Percentiles rank a stretch among this genome's conserved stretches.
These are phyloP conservation scores for Diaporthe batatas DNA, from an alignment of 2,329 filamentous ascomycete genomes.

Conservation along the genomic window DNA sequence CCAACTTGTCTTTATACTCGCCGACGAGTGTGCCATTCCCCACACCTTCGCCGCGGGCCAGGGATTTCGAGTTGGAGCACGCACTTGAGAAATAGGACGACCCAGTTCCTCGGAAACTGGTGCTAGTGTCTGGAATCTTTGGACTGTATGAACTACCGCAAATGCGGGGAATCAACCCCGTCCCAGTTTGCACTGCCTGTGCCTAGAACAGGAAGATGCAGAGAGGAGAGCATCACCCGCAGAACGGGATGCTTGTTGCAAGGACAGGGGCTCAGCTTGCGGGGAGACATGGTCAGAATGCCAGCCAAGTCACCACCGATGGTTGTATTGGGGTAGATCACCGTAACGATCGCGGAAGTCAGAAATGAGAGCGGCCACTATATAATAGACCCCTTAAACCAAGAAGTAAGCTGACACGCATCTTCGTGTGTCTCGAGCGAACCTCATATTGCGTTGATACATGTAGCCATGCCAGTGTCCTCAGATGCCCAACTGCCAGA, in stretches of 20 bases:
- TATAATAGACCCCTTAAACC: background rate
- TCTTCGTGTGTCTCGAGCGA: conserved; percentile 48
- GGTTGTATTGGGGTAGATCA: conserved; percentile 16
- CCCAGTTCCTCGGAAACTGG: background rate
- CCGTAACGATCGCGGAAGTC: conserved; percentile 12
- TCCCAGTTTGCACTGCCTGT: background rate
- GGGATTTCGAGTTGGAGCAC: background rate
- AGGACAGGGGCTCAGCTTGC: background rate
- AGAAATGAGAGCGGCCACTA: conserved; percentile 7
- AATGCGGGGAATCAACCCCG: conserved; percentile 3
- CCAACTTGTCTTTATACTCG: background rate
- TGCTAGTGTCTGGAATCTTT: background rate
- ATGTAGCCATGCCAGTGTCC: conserved; percentile 44
- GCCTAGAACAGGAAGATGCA: conserved; percentile 1
- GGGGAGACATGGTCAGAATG: background rate
- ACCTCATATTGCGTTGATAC: background rate
- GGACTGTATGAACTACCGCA: conserved; percentile 29
- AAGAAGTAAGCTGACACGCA: background rate
- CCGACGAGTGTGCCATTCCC: background rate
- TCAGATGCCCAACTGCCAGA: conserved; percentile 47
- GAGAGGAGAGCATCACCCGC: background rate
- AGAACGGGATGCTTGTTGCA: background rate
- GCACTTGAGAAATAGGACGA: background rate
- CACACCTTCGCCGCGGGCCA: no score
- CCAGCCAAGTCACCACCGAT: background rate